These are phyloP conservation scores for Diplodia sapinea DNA, from an alignment of 2,329 filamentous ascomycete genomes.

Conservation along the genomic window DNA sequence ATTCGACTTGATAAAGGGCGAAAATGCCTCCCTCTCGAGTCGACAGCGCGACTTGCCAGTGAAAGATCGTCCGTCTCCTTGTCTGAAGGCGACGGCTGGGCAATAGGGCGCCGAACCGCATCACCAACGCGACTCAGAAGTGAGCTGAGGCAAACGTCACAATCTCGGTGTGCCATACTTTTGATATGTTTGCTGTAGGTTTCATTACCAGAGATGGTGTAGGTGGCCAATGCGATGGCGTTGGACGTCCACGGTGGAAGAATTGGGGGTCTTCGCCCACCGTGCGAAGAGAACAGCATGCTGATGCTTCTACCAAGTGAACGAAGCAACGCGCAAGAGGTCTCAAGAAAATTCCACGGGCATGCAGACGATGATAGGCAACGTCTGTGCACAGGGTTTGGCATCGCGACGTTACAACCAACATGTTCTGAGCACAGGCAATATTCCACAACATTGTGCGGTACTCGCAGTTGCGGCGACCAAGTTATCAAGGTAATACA, in stretches of 20 bases:
- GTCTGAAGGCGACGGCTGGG: constrained; percentile 5
- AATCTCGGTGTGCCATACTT: neutral
- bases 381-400: too few species aligned
- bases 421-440: too few species aligned
- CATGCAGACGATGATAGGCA: too few species aligned
- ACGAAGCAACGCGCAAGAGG: neutral
- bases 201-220: neutral
- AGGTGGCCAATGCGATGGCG: neutral
- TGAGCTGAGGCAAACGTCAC: constrained; percentile 11
- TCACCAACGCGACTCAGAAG: constrained; percentile 7
- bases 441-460: too few species aligned
- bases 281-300: neutral
- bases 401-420: too few species aligned
- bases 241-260: neutral
- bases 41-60: neutral
- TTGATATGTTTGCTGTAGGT: neutral
- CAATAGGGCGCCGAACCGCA: constrained; percentile 3
- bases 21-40: constrained; percentile 2
- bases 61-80: constrained; percentile 6
- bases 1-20: constrained; percentile 16
- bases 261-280: neutral
- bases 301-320: neutral
- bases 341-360: neutral
- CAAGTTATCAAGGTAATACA: too few species aligned
- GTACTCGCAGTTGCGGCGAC: too few species aligned